Base-by-base conservation (phyloP, 805 yeast genomes). In the Ogataea paraovalis region DNA sequence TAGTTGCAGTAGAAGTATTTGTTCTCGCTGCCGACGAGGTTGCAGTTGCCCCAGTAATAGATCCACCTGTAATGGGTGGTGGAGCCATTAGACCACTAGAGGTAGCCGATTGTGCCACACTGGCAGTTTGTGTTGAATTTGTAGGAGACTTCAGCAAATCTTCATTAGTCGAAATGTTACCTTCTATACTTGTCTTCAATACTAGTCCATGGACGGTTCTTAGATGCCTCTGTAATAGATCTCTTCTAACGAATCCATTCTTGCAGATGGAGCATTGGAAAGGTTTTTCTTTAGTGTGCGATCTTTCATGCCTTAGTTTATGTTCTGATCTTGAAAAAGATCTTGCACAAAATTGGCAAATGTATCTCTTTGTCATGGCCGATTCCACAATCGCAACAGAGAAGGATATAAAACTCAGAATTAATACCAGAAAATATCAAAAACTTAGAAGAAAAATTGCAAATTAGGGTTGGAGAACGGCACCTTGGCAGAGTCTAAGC, bases 271-370 rank as follows among this genome's bases (percentile, higher is more conserved):
- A 70, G 58, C 96, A 87, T 49, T 80, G 80, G 67, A 84, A 87
- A 0, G 95, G 95, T 52, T 88, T 80, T 58, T 83, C 88, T 57
- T 85, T 85, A 13, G 90, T 85, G 60, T 86, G 94, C 1, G 89
- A 82, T 23, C 91, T 68, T 63, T 86, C 92, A 58, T 86, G 94
- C 42, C 94, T 75, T 38, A 83, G 79, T 55, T 84, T 77, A 64
- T 86, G 94, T 62, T 86, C 94, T 10, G 86, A 78, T 44, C 94
- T 69, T n/a, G 89, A 80, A 60, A 86, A 86, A 6, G 88, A 84
- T 52, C 91, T 72, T 28, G 90, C 87, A 58, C 96, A 87, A 60
- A 79, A 86, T 6, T 86, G 80, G 67, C 96, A 87, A 36, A 84
- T 77, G 64, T 85, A 86, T 57, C 85, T 80, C 55, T 84, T 58